These are phyloP conservation scores for Macadamia tetraphylla DNA, from an alignment of 164 flowering plant species.

Conservation along the genomic window DNA sequence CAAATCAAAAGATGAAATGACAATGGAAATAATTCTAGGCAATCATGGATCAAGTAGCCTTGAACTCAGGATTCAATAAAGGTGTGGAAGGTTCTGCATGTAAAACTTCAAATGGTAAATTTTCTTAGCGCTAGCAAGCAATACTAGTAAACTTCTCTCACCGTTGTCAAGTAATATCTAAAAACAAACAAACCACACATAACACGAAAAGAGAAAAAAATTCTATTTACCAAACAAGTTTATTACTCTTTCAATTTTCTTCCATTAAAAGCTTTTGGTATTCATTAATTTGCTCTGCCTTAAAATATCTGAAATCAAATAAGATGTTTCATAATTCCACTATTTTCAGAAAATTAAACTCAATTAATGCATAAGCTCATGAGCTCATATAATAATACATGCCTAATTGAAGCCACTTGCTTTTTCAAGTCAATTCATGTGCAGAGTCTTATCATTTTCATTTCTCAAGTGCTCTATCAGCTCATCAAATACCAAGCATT, in stretches of 20 bases:
- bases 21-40: no score
- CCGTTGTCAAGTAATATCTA: no score
- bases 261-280: constrained; percentile 45
- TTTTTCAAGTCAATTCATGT: constrained; percentile 37
- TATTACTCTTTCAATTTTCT: constrained; percentile 59
- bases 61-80: no score
- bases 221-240: not conserved
- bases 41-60: no score
- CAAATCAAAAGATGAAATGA: no score
- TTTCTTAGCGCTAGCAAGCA: no score
- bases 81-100: no score
- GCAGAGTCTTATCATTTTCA: constrained; percentile 42
- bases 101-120: no score
- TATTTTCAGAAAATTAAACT: not conserved
- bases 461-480: constrained; percentile 48
- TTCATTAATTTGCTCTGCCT: constrained; percentile 28
- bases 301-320: constrained; percentile 40
- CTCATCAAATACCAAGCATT: constrained; percentile 11
- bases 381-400: constrained; percentile 7
- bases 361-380: not conserved
- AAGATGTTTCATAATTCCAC: not conserved
- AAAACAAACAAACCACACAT: no score
- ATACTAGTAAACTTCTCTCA: no score
- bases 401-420: constrained; percentile 49
- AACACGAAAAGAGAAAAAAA: no score